Evolutionary conservation across 2,329 filamentous ascomycete species (phyloP), one percentile per base, ranked within the genome.

Genomic region (Knufia petricola): DNA sequence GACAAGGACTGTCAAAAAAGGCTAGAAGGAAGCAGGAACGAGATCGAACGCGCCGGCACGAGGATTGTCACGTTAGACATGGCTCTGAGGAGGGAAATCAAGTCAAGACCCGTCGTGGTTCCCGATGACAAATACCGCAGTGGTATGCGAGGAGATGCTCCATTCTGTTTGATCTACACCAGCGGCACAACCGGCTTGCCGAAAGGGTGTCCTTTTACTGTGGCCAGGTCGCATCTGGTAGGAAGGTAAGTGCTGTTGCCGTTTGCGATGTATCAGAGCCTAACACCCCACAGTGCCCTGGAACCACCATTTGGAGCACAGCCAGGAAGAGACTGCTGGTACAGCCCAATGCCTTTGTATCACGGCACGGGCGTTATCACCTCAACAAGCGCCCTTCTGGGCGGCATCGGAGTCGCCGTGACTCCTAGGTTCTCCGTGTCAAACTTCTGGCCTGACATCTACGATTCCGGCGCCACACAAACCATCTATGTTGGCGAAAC

Each of bases 321-420:
- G 3, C 51, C 46, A 1, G 65, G 64, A 2, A 60, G 62, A 1
- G 80, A 86, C 61, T 69, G 81, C 21, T 87, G 81, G 75, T 88
- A 87, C 60, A 76, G 80, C 60, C 85, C 82, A 63, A 88, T 88
- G 84, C 84, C 78, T 0, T 67, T 86, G 26, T 88, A 87, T 60
- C 85, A 89, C 62, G 84, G 83, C 12, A 88, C 85, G 0, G 84
- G 84, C 4, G 76, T 76, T 15, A 78, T 84, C 28, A 72, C 69
- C 4, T 71, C 75, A 26, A 72, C 82, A 45, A 66, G 65, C 3
- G 77, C 76, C 57, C 65, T 86, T 52, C 59, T 78, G 3, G 66
- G 64, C 3, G 76, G 78, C 2, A 53, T 74, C 0, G 58, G 61
- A 6, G 56, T 71, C 3, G 67, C 67, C 0, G 58, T 72, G 1